A percentile compares a stretch with the other conserved stretches of the same genome.
phyloP scores from a whole-genome alignment of 345 rosid species.

The Moringa oleifera region DNA sequence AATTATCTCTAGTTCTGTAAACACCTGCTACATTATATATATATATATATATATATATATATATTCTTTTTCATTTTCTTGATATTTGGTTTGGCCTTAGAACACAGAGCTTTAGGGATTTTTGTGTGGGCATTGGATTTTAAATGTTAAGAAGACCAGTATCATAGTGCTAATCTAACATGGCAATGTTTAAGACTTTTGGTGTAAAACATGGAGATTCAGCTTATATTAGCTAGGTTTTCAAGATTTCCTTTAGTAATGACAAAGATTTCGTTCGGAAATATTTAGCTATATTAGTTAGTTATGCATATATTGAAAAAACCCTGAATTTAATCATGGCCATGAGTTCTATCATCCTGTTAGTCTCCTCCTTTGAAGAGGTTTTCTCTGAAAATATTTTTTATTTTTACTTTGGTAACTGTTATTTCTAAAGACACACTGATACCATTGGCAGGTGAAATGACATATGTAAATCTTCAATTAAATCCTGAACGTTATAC shows the following conservation, averaged over 20 bases:
- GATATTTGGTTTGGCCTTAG: neutral
- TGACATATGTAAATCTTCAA: constrained; percentile 91
- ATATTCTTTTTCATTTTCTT: neutral
- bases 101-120: neutral
- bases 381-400: neutral
- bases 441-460: constrained; percentile 49
- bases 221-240: neutral
- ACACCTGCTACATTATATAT: neutral
- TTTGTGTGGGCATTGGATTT: neutral
- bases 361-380: neutral
- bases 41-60: too few species aligned
- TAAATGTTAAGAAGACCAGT: neutral
- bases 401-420: neutral
- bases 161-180: too few species aligned
- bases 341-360: neutral
- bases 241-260: neutral
- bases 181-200: too few species aligned
- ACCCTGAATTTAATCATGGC: neutral
- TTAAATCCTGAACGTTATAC: constrained; percentile 84
- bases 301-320: neutral
- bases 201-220: too few species aligned
- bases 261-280: neutral
- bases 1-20: neutral
- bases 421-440: neutral
- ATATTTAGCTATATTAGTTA: too few species aligned